Percentiles rank a stretch among this genome's conserved stretches.
These are phyloP conservation scores for Allomyces macrogynus DNA, from an alignment of 192 early-diverging fungal genomes.

Conservation along the genomic window DNA sequence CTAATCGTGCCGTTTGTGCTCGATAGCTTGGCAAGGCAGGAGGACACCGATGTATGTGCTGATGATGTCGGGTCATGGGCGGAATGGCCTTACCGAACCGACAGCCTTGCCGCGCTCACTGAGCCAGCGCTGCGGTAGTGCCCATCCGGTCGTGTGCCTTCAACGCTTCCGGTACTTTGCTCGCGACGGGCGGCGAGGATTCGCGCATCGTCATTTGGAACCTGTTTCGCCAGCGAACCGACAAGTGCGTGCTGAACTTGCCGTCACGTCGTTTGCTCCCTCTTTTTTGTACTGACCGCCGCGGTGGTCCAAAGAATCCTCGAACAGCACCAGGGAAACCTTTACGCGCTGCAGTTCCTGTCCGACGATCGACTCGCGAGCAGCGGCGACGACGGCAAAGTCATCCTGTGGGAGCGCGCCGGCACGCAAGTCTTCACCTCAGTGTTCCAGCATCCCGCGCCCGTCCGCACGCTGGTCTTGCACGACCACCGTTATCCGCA, in stretches of 20 bases:
- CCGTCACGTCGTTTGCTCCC: too few relatives aligned
- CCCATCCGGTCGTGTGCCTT: constrained; percentile 19
- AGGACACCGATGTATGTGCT: background rate
- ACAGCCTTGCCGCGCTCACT: too few relatives aligned
- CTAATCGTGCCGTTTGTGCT: too few relatives aligned
- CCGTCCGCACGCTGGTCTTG: constrained; percentile 18
- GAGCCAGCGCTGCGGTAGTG: constrained; percentile 5
- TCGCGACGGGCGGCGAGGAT: constrained; percentile 21
- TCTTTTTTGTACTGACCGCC: too few relatives aligned
- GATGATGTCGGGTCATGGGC: background rate
- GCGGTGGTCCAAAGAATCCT: too few relatives aligned
- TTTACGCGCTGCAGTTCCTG: background rate
- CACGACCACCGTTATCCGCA: constrained; percentile 12
- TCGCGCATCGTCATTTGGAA: constrained; percentile 30
- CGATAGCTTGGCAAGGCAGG: too few relatives aligned
- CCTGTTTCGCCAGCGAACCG: constrained; percentile 4
- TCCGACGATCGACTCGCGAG: background rate
- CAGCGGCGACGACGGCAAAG: background rate
- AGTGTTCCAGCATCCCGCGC: constrained; percentile 21
- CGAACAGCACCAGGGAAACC: too few relatives aligned
- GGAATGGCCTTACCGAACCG: background rate
- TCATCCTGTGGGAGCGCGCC: background rate
- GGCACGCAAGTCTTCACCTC: constrained; percentile 2
- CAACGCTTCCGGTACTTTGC: constrained; percentile 9
- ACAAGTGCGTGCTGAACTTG: background rate